phyloP scores from a whole-genome alignment of 2,329 filamentous ascomycete genomes.

The Penicillium janthinellum region DNA sequence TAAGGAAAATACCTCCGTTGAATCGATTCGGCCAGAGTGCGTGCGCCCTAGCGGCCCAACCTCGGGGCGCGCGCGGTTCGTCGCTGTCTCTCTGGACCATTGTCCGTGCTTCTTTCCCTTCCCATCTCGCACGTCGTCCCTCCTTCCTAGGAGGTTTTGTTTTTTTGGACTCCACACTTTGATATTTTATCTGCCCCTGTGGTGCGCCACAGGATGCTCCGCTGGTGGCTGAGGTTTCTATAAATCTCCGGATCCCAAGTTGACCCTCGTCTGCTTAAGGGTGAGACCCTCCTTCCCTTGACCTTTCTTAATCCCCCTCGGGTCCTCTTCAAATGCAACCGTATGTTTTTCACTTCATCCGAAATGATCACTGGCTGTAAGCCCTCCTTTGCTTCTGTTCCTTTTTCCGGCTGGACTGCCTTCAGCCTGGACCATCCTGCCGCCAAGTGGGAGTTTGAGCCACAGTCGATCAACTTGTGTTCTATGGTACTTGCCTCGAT shows the following conservation, averaged over 20 bases:
- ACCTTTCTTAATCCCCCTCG: not conserved
- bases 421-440: not conserved
- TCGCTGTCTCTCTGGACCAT: not conserved
- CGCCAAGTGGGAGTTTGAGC: conserved; percentile 7
- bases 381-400: conserved; percentile 12
- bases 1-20: conserved; percentile 7
- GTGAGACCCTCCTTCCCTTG: conserved; percentile 6
- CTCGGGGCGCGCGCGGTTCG: not conserved
- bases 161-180: conserved; percentile 16
- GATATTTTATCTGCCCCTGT: conserved; percentile 1
- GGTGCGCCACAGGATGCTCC: conserved; percentile 10
- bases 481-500: conserved; percentile 13
- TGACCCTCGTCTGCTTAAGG: conserved; percentile 1
- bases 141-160: not conserved
- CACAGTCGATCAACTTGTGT: conserved; percentile 3
- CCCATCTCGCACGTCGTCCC: not conserved
- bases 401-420: conserved; percentile 10
- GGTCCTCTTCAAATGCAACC: conserved; percentile 3
- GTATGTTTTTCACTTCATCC: conserved; percentile 5
- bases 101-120: not conserved
- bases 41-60: conserved; percentile 17
- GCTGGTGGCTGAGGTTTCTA: conserved; percentile 16
- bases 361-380: conserved; percentile 20
- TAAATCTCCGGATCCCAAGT: conserved; percentile 20
- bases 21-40: conserved; percentile 8